Evolutionary conservation across 306 rosid genomes (phyloP), one percentile per base, ranked within the genome.

Genomic region (Cucurbita ficifolia): DNA sequence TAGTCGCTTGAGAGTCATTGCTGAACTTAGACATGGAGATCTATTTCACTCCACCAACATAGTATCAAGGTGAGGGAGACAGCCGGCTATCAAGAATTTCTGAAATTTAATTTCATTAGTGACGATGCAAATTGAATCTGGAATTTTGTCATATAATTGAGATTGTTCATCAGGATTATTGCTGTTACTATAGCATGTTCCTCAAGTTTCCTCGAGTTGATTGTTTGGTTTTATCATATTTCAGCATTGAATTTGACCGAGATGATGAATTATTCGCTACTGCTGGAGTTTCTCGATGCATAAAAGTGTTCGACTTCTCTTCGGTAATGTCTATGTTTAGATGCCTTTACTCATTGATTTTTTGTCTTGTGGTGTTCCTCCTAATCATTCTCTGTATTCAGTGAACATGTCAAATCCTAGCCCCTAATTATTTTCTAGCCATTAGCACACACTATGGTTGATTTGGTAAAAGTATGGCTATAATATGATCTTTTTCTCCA

Each of bases 231-330:
- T 21, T 75, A 50, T 77, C 55, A 64, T 75, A 64, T 83, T 87
- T 84, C 89, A 94, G 99, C 91, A 94, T 94, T 74, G 99, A 94
- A 88, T 94, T 94, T 82, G 92, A 91, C 73, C 82, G 97, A 3
- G 97, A 94, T 72, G 96, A 91, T 77, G 96, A 94, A 79, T 82
- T 91, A 70, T 94, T 94, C 82, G 97, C 96, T 59, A 94, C 96
- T 54, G 99, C 99, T 74, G 99, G 99, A 81, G 99, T 94, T 81
- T 94, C 99, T 4, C 86, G 96, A 78, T 83, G 99, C 78, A 94
- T 94, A 81, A 94, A 91, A 79, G 90, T 94, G 81, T 94, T 94
- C 77, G 99, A 94, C 82, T 94, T 91, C 76, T 87, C 96, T 55
- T 63, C 86, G 81, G 99, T 91, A 91, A 67, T 86, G 76, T 70